phyloP scores from a whole-genome alignment of 306 rosid species.

The Rosa rugosa region DNA sequence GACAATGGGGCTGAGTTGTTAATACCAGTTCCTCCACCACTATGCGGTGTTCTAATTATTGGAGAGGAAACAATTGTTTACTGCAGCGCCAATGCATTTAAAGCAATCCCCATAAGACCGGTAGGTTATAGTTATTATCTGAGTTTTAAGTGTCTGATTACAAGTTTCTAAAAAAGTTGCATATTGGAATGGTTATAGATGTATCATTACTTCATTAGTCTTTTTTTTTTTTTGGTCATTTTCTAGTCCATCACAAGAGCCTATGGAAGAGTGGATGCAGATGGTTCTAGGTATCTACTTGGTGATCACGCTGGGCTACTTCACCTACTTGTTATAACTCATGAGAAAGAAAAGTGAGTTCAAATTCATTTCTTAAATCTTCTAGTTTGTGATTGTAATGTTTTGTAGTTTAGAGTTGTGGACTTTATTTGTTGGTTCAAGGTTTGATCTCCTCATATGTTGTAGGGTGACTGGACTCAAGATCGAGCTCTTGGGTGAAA shows the following conservation, averaged over 20 bases:
- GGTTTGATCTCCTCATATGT: slow-evolving; percentile 17
- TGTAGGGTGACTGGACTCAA: slow-evolving; percentile 95
- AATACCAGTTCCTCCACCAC: slow-evolving; percentile 97
- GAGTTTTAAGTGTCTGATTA: not conserved
- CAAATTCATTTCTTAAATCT: slow-evolving; percentile 5
- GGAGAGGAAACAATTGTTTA: slow-evolving; percentile 98
- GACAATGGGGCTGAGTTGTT: slow-evolving; percentile 94
- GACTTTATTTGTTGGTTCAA: not conserved
- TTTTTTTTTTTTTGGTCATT: slow-evolving; percentile 13
- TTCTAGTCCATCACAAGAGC: slow-evolving; percentile 81
- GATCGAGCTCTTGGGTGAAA: slow-evolving; percentile 94
- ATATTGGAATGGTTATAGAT: not conserved
- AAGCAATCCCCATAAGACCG: slow-evolving; percentile 87
- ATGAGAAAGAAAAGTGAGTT: slow-evolving; percentile 89
- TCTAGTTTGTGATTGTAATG: not conserved
- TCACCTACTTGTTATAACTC: slow-evolving; percentile 92
- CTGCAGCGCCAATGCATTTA: slow-evolving; percentile 92
- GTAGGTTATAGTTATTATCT: slow-evolving; percentile 45
- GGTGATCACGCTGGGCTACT: slow-evolving; percentile 92
- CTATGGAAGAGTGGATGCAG: slow-evolving; percentile 94
- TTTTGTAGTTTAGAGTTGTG: not conserved
- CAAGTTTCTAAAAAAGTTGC: not conserved
- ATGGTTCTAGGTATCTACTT: slow-evolving; percentile 95
- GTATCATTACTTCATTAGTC: not conserved
- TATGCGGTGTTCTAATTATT: slow-evolving; percentile 91